A percentile compares a stretch with the other conserved stretches of the same genome.
phyloP scores from a whole-genome alignment of 306 rosid genomes.

The Malus sieversii region DNA sequence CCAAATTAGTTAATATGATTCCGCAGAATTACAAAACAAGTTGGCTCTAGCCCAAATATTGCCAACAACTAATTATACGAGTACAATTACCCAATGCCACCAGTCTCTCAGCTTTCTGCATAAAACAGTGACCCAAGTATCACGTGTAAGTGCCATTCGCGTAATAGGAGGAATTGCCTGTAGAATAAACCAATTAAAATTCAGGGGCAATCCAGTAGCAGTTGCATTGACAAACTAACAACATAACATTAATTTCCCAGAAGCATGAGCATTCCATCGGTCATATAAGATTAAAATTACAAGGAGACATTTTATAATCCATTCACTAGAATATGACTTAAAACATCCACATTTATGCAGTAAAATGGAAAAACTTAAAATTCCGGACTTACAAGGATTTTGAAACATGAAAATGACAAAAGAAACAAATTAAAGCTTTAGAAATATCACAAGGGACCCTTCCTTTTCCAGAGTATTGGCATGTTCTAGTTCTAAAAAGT shows the following conservation, averaged over 20 bases:
- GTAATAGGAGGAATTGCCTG: slow-evolving; percentile 98
- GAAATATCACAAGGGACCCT: background rate
- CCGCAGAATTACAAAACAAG: slow-evolving; percentile 10
- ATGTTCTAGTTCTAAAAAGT: background rate
- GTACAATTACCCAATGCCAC: slow-evolving; percentile 96
- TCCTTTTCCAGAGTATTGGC: background rate
- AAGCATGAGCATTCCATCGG: slow-evolving; percentile 4
- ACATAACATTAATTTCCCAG: slow-evolving; percentile 9
- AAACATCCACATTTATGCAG: background rate
- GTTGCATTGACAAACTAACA: slow-evolving; percentile 8
- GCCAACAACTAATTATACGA: slow-evolving; percentile 19
- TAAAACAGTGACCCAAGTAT: slow-evolving; percentile 91
- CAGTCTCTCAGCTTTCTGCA: slow-evolving; percentile 98
- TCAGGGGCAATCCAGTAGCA: slow-evolving; percentile 17
- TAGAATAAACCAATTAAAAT: slow-evolving; percentile 21
- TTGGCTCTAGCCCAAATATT: background rate
- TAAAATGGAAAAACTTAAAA: background rate
- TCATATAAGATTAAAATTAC: background rate
- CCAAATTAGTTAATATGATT: slow-evolving; percentile 15
- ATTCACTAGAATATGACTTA: background rate
- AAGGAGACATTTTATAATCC: background rate
- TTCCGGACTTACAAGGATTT: background rate
- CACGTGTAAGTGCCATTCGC: slow-evolving; percentile 95
- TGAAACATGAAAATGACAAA: background rate
- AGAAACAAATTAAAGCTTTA: background rate